Evolutionary conservation across 2,329 filamentous ascomycete genomes (phyloP), one percentile per base, ranked within the genome.

Genomic region (Cercospora brassicicola): DNA sequence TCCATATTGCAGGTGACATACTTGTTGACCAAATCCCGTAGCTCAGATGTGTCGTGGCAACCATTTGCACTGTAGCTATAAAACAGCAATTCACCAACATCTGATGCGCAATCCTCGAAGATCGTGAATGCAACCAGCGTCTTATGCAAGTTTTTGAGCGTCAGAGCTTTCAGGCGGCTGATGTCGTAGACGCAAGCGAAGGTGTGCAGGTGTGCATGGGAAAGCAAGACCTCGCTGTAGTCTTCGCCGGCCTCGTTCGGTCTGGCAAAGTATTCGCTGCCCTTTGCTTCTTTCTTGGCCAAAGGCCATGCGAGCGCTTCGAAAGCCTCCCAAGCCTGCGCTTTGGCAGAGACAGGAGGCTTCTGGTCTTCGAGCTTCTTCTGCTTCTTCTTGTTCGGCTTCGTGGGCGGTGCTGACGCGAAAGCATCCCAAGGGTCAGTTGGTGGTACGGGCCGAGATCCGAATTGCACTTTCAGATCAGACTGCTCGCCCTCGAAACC

Each of bases 211-310:
- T 20, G 56, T 2, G 69, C 66, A 18, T 69, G 66, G 11, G 59
- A 64, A 6, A 70, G 59, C 18, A 66, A 65, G n/a, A 69, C 65
- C 11, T 59, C 36, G 6, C 51, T 57, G 48, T 67, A 67, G 36
- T 65, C 65, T 53, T 69, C 64, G 30, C 28, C 55, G 9, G 45
- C 15, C 33, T 55, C n/a, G 26, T 68, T 68, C 1, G 31, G 18
- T 31, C 42, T 10, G 4, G 30, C 28, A 11, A 10, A 31, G 45
- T 67, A 53, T 9, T 28, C 18, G 1, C 28, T 90, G 26, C 15
- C n/a, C 18, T 64, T 59, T 53, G 33, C n/a, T 20, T 28, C 23
- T 10, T 39, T 36, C 23, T 31, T n/a, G 8, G 30, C 60, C 18
- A 20, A 3, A 48, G 45, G 20, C 48, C 26, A 36, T 18, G 31